Percentiles rank a stretch among this genome's conserved stretches.
These are phyloP conservation scores for Yarrowia alimentaria DNA, from an alignment of 805 yeast species.

Conservation along the genomic window DNA sequence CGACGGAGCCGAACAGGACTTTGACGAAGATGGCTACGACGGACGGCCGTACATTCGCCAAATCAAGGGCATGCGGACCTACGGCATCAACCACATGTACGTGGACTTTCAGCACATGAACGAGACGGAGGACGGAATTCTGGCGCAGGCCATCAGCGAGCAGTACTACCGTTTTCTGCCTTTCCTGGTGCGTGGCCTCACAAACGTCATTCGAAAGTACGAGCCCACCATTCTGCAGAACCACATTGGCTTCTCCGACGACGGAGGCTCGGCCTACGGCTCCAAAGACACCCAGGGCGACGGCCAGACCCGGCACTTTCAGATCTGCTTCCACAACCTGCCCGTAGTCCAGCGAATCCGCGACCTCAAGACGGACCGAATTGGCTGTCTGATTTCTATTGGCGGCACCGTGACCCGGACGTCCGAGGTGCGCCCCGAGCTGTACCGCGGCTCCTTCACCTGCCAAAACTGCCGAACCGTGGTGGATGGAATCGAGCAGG, in stretches of 20 bases:
- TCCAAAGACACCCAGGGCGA: conserved; percentile 29
- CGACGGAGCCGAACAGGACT: conserved; percentile 40
- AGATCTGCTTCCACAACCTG: conserved; percentile 81
- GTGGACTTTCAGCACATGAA: conserved; percentile 80
- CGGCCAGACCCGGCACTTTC: conserved; percentile 72
- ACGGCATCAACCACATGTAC: conserved; percentile 72
- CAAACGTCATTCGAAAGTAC: conserved; percentile 65
- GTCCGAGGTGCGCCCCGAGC: conserved; percentile 93
- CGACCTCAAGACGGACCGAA: conserved; percentile 83
- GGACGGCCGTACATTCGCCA: conserved; percentile 73
- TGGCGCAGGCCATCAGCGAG: conserved; percentile 84
- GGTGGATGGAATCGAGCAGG: conserved; percentile 87
- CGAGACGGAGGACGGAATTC: conserved; percentile 68
- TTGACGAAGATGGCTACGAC: conserved; percentile 32
- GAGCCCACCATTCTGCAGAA: conserved; percentile 63
- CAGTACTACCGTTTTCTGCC: conserved; percentile 94
- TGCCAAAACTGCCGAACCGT: conserved; percentile 86
- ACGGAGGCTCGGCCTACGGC: conserved; percentile 41
- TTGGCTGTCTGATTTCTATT: conserved; percentile 79
- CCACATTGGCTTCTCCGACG: conserved; percentile 36
- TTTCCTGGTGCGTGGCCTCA: conserved; percentile 70
- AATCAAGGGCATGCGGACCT: conserved; percentile 72
- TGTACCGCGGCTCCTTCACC: conserved; percentile 78
- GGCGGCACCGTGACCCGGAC: conserved; percentile 96
- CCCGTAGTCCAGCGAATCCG: conserved; percentile 82